Evolutionary conservation across 1,284 basidiomycete genomes (phyloP), one percentile per base, ranked within the genome.

Genomic region (Phaffia rhodozyma): DNA sequence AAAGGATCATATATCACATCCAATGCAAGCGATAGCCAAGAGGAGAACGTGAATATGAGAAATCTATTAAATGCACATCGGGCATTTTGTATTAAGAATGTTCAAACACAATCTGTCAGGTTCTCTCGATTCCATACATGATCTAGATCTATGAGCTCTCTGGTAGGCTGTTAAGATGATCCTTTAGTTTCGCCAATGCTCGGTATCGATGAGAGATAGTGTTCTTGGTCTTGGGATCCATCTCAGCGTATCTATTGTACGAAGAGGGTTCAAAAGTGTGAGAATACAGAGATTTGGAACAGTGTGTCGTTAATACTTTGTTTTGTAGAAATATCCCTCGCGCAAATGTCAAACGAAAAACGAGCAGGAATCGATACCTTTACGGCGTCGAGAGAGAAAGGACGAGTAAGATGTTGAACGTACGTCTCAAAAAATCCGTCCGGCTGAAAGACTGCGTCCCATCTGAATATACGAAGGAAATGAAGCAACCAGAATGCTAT

Each of bases 401-500:
- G 50, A 38, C 43, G 34, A 49, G 38, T 3, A 58, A 49, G 13
- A 34, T 60, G 20, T 55, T 9, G 30, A 48, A 64, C 66, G 60
- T 49, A 69, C 58, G 75, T 76, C 69, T 66, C 68, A n/a, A 69
- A 74, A 21, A 73, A 71, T 56, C 84, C 80, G 34, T 76, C 72
- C 0, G 87, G 86, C 75, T 94, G 84, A 72, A 98, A 96, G 5
- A 91, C 78, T 0, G 92, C 82, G 76, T 97, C 92, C 96, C 94
- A 97, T 21, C 62, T 56, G 50, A 32, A 11, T 21, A 23, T 20
- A 29, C 43, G 38, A 57, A 58, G 23, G 32, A 18, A 47, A 11
- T 43, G 25, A 13, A 20, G 20, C 34, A 47, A n/a, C 29, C 38
- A 23, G 6, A 23, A 25, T 5, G 58, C 49, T 43, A 11, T 43